Conservation (phyloP, 306 rosid genomes). For the Dicorynia guianensis region DNA sequence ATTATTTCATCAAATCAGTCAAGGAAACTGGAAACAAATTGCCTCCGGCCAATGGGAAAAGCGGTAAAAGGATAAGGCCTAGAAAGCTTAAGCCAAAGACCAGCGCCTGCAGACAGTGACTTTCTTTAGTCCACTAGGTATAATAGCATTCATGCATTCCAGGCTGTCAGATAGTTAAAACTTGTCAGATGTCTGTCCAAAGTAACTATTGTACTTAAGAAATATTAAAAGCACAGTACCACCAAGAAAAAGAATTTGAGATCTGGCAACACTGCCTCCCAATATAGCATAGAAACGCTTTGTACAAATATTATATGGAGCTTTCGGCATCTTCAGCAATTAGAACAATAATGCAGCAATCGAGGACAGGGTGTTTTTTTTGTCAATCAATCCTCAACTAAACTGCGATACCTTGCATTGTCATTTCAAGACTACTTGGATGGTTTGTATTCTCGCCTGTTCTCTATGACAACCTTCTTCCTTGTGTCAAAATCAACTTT, state of each 20-base stretch:
- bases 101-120: no score
- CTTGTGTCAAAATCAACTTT: conserved; percentile 88
- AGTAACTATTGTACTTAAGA: background rate
- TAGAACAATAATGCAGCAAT: background rate
- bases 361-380: background rate
- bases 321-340: background rate
- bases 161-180: background rate
- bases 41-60: background rate
- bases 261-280: background rate
- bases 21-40: background rate
- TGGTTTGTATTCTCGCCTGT: conserved; percentile 69
- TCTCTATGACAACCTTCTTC: conserved; percentile 80
- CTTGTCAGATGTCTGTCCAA: background rate
- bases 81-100: no score
- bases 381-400: conserved; percentile 33
- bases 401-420: conserved; percentile 44
- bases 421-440: conserved; percentile 51
- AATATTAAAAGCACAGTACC: background rate
- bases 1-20: background rate
- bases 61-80: background rate
- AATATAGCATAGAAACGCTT: background rate
- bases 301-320: background rate
- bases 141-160: background rate
- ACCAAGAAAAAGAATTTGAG: background rate
- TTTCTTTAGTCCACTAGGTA: background rate